phyloP scores from a whole-genome alignment of 805 yeast species.

The Pichia ethanolica region DNA sequence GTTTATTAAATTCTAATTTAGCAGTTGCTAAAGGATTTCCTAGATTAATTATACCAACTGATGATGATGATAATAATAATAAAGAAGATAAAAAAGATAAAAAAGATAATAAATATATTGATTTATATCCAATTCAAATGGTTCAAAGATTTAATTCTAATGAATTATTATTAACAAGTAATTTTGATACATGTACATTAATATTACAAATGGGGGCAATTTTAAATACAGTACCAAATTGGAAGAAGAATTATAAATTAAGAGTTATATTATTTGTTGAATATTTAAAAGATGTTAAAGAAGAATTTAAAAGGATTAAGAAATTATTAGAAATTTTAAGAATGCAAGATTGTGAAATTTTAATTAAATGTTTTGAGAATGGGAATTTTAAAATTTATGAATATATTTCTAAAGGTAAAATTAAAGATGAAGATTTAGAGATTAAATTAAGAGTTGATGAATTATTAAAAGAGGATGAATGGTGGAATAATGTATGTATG shows the following conservation, averaged over 20 bases:
- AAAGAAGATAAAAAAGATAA: not conserved
- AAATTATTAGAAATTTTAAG: slow-evolving; percentile 68
- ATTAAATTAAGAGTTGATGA: slow-evolving; percentile 40
- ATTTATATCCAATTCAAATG: slow-evolving; percentile 95
- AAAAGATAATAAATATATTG: slow-evolving; percentile 50
- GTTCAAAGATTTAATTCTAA: slow-evolving; percentile 67
- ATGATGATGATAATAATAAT: slow-evolving; percentile 20
- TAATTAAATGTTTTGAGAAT: slow-evolving; percentile 61
- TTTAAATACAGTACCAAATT: slow-evolving; percentile 83
- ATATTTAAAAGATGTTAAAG: slow-evolving; percentile 54
- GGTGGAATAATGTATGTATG: slow-evolving; percentile 55
- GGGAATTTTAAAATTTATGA: slow-evolving; percentile 57
- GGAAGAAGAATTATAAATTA: slow-evolving; percentile 71
- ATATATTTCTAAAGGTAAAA: slow-evolving; percentile 65
- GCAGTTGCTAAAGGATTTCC: slow-evolving; percentile 91
- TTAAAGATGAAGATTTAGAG: slow-evolving; percentile 25
- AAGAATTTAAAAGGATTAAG: slow-evolving; percentile 56
- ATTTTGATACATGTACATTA: slow-evolving; percentile 91
- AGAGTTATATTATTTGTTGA: slow-evolving; percentile 92
- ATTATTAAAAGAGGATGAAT: slow-evolving; percentile 53
- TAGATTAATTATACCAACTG: slow-evolving; percentile 54
- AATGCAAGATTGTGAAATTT: slow-evolving; percentile 66
- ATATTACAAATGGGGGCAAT: slow-evolving; percentile 93
- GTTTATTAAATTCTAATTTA: slow-evolving; percentile 82
- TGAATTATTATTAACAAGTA: slow-evolving; percentile 62